Base-by-base conservation (phyloP, 2,329 filamentous ascomycete genomes). In the Scedosporium minutisporum region DNA sequence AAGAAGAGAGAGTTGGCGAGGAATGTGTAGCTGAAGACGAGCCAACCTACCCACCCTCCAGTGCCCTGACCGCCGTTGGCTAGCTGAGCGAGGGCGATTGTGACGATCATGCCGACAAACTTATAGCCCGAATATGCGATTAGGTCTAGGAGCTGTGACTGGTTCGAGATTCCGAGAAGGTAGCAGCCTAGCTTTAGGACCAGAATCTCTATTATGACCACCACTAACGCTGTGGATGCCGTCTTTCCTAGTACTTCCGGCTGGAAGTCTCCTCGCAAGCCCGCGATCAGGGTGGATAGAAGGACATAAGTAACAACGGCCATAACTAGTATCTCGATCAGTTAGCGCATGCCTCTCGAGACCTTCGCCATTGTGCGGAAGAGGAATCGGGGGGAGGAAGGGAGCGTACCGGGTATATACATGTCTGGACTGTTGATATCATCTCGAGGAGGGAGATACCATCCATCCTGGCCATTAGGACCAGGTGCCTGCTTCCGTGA, bases 91-190 rank as follows among this genome's bases (percentile, higher is more conserved):
- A 93, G 77, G 12, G 89, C 82, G 65, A 97, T 86, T 0, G 93
- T 97, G 59, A 90, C 83, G 65, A 99, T 99, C 68, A 97, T 92
- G 38, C 93, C 95, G 29, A 99, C 93, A 71, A 99, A 99, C 75
- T 99, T 99, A 79, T 99, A 99, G 21, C 96, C 96, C 2, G 90
- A 93, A 77, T 99, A 99, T 4, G 96, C 96, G 62, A 99, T 88
- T 60, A 99, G 77, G 70, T 99, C 95, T 64, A 97, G 84, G 61
- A 97, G 84, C 73, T 97, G 95, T 16, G 90, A 95, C 68, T 96
- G 91, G 72, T 95, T 96, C 69, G 87, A 96, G 75, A 99, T 97
- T 76, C 86, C 92, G 60, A 99, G 78, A 62, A 99, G 86, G 72
- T 97, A 99, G 74, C 91, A 96, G 61, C 93, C 95, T 27, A 96